Conservation (phyloP, 1,284 basidiomycete genomes). For the Apiotrichum porosum region DNA sequence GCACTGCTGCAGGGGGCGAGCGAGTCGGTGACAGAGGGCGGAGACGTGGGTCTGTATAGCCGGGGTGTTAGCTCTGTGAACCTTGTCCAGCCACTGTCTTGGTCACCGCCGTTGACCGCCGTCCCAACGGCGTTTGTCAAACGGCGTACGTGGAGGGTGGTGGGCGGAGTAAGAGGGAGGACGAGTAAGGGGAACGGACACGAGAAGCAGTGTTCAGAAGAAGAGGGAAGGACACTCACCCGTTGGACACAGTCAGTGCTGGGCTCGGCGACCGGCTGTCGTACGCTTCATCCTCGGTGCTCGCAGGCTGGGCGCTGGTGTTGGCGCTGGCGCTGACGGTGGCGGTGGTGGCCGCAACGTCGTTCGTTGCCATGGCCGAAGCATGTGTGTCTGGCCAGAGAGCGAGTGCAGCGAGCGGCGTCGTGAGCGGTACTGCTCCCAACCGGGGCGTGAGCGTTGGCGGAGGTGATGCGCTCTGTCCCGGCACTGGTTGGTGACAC, state of each 20-base stretch:
- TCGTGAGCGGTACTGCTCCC: slow-evolving; percentile 8
- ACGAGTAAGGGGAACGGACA: neutral
- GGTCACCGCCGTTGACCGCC: too few species aligned
- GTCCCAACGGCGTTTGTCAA: too few species aligned
- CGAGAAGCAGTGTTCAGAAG: neutral
- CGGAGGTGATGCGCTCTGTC: slow-evolving; percentile 19
- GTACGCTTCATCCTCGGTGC: neutral
- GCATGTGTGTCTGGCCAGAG: too few species aligned
- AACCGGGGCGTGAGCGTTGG: slow-evolving; percentile 16
- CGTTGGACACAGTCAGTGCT: slow-evolving; percentile 20
- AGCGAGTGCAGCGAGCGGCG: slow-evolving; percentile 2
- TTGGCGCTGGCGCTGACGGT: too few species aligned
- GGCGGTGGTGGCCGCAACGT: too few species aligned
- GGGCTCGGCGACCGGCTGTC: slow-evolving; percentile 15
- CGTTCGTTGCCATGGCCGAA: too few species aligned
- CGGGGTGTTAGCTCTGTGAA: slow-evolving; percentile 6
- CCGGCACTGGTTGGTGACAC: slow-evolving; percentile 11
- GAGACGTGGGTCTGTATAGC: slow-evolving; percentile 18
- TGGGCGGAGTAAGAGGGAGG: neutral
- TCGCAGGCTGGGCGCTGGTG: too few species aligned
- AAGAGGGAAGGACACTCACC: slow-evolving; percentile 8
- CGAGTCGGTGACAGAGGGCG: slow-evolving; percentile 12
- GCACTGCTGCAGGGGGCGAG: slow-evolving; percentile 9
- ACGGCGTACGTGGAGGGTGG: too few species aligned
- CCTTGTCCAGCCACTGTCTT: too few species aligned